phyloP scores from a whole-genome alignment of 345 rosid species.

The Syzygium aqueum region DNA sequence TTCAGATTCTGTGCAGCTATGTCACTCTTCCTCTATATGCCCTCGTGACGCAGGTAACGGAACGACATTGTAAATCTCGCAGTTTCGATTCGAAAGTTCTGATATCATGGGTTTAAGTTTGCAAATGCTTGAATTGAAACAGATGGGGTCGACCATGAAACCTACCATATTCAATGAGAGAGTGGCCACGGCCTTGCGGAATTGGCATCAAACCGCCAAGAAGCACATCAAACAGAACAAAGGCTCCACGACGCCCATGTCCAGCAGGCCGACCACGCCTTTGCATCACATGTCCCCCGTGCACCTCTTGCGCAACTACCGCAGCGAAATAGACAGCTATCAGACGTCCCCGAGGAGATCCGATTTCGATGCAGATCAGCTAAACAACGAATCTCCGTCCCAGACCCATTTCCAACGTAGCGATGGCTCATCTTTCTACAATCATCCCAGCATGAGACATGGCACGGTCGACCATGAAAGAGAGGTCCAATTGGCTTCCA shows the following conservation, averaged over 20 bases:
- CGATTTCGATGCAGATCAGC: slow-evolving; percentile 9
- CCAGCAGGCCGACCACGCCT: slow-evolving; percentile 57
- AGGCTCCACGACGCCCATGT: slow-evolving; percentile 31
- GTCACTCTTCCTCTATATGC: slow-evolving; percentile 94
- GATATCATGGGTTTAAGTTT: not conserved
- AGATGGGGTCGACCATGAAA: slow-evolving; percentile 96
- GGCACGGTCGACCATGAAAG: not conserved
- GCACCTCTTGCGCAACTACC: slow-evolving; percentile 37
- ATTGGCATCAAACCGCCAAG: slow-evolving; percentile 69
- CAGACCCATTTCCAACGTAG: slow-evolving; percentile 4
- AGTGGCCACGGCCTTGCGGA: slow-evolving; percentile 59
- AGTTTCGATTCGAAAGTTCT: not conserved
- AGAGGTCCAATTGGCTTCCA: not conserved
- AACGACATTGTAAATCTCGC: not conserved
- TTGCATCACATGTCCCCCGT: slow-evolving; percentile 40
- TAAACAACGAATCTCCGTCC: slow-evolving; percentile 16
- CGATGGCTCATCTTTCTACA: slow-evolving; percentile 12
- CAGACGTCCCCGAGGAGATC: slow-evolving; percentile 23
- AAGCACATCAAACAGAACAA: slow-evolving; percentile 54
- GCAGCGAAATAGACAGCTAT: slow-evolving; percentile 19
- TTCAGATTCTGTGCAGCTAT: slow-evolving; percentile 87
- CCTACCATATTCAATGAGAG: slow-evolving; percentile 70
- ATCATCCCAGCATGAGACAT: not conserved
- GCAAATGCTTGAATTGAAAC: not conserved
- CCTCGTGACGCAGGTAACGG: slow-evolving; percentile 63